Percentiles rank a stretch among this genome's conserved stretches.
These are phyloP conservation scores for Aspergillus ruber DNA, from an alignment of 2,329 filamentous ascomycete genomes.

Conservation along the genomic window DNA sequence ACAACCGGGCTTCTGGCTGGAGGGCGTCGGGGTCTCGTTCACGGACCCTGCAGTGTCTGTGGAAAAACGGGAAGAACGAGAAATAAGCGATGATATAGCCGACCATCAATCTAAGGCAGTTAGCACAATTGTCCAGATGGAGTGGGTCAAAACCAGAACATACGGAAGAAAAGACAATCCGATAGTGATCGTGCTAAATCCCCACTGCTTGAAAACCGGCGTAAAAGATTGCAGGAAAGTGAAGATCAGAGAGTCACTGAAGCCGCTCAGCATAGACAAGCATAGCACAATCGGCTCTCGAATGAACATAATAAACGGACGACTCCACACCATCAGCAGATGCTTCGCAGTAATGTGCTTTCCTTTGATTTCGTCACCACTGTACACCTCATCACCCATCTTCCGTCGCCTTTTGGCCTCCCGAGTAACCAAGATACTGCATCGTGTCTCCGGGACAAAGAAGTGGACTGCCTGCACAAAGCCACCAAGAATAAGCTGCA, in stretches of 20 bases:
- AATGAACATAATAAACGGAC: constrained; percentile 59
- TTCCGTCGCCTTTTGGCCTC: constrained; percentile 52
- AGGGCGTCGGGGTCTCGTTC: constrained; percentile 41
- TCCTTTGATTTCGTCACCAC: constrained; percentile 62
- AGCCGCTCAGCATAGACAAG: constrained; percentile 57
- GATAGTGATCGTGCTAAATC: constrained; percentile 45
- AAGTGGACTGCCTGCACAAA: constrained; percentile 49
- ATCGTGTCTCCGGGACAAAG: constrained; percentile 51
- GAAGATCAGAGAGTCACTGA: constrained; percentile 61
- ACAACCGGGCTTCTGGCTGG: constrained; percentile 57
- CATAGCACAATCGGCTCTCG: constrained; percentile 59
- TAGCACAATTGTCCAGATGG: background rate
- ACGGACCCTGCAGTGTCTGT: constrained; percentile 34
- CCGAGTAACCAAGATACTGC: constrained; percentile 51
- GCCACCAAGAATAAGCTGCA: constrained; percentile 53
- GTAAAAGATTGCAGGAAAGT: constrained; percentile 59
- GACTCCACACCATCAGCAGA: constrained; percentile 51
- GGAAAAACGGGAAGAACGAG: constrained; percentile 50
- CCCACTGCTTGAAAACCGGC: constrained; percentile 55
- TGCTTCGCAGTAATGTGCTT: constrained; percentile 52
- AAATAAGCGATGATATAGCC: constrained; percentile 55
- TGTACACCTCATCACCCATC: constrained; percentile 58
- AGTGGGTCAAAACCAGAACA: constrained; percentile 12
- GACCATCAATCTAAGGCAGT: constrained; percentile 39
- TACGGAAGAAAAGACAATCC: constrained; percentile 51